Evolutionary conservation across 495 filamentous ascomycete species (phyloP), one percentile per base, ranked within the genome.

Genomic region (Xylaria curta): DNA sequence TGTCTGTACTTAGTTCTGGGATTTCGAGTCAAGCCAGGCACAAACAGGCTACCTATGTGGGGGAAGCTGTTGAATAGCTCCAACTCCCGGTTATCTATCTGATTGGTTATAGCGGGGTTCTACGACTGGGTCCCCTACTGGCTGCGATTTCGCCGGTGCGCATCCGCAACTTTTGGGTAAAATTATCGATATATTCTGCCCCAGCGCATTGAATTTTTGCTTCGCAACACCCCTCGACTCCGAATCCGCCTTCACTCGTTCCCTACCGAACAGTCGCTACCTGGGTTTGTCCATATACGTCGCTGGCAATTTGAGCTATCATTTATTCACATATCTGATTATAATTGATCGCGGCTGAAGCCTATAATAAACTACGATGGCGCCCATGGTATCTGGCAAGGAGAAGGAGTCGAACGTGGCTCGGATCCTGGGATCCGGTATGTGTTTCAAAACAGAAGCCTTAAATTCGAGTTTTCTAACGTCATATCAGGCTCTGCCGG

Each of bases 361-460:
- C 58, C 59, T 40, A 28, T 33, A 31, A 64, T 21, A 64, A 53
- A 33, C 72, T 77, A 79, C 73, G 66, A 89, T 88, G 86, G 84
- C 87, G 51, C 78, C 82, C 26, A 76, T 81, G 69, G 81, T 81
- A 72, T 71, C 77, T 36, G 79, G 87, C 87, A 80, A 86, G 87
- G 93, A 97, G 89, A 96, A 88, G 83, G 96, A 99, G 85, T 97
- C 94, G 21, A 92, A 93, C 70, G 79, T 91, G 76, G 95, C 97
- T 71, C 88, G 96, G 81, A 81, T 99, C 71, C 82, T 97, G 73
- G 96, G 96, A 75, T 97, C 96, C 67, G 96, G 96, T 97, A 89
- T 61, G 87, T 75, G 28, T 4, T 36, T 13, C 21, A 38, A 67
- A n/a, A 19, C 8, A 70, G 44, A 21, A 31, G 42, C n/a, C 66